Evolutionary conservation across 1,139 yeast genomes (phyloP).

Genomic region (Saccharomyces hybrid): DNA sequence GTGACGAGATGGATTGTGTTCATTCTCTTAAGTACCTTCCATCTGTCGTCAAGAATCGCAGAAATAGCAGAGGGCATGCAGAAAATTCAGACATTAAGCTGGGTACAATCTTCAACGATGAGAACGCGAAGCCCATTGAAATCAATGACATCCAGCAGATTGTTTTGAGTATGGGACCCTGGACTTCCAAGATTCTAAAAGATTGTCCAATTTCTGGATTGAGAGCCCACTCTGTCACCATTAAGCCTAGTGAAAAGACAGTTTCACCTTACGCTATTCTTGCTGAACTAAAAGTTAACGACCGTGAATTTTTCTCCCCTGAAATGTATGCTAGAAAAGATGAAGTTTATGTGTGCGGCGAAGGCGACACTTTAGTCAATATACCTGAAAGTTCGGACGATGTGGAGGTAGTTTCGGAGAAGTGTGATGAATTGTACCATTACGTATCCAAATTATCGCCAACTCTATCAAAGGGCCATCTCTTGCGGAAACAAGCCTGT

Average conservation of each 20-base stretch:
- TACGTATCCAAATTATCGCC: constrained; percentile 76
- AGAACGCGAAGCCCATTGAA: constrained; percentile 27
- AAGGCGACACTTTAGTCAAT: constrained; percentile 84
- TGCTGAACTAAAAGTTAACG: constrained; percentile 72
- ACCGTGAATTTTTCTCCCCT: constrained; percentile 68
- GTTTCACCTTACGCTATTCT: constrained; percentile 92
- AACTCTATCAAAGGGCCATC: constrained; percentile 64
- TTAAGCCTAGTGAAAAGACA: constrained; percentile 57
- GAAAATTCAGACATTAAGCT: constrained; percentile 9
- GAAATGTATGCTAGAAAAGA: constrained; percentile 93
- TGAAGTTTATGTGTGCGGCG: constrained; percentile 96
- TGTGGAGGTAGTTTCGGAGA: constrained; percentile 78
- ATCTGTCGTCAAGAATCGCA: not conserved
- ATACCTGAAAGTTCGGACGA: constrained; percentile 93
- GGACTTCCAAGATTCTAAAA: constrained; percentile 87
- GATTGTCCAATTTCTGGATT: constrained; percentile 90
- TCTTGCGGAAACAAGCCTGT: constrained; percentile 86
- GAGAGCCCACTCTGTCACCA: constrained; percentile 90
- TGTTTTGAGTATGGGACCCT: constrained; percentile 87
- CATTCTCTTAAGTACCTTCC: not conserved
- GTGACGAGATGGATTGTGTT: constrained; percentile 52
- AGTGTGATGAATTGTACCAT: constrained; percentile 80
- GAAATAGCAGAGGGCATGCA: not conserved
- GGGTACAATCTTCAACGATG: not conserved
- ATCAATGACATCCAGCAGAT: constrained; percentile 61